Percentiles rank a stretch among this genome's conserved stretches.
Conservation (phyloP, 345 rosid genomes). For the Pistacia integerrima region DNA sequence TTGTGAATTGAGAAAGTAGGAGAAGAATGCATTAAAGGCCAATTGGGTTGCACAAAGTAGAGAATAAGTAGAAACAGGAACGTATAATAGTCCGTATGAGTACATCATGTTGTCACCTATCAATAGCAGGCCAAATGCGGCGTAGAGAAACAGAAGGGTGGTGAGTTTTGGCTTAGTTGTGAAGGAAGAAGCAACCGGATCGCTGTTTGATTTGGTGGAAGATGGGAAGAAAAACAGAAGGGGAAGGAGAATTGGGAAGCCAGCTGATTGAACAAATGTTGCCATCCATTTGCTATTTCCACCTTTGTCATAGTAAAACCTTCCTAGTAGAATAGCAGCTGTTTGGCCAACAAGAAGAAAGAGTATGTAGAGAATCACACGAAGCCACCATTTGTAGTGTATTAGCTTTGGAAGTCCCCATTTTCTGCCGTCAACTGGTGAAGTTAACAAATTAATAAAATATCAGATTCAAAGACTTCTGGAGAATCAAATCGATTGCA, state of each 20-base stretch:
- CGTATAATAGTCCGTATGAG: conserved; percentile 54
- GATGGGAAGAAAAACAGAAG: conserved; percentile 35
- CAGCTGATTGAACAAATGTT: conserved; percentile 61
- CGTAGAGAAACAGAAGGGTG: conserved; percentile 33
- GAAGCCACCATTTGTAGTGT: conserved; percentile 50
- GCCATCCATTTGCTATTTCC: conserved; percentile 73
- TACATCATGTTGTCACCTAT: conserved; percentile 56
- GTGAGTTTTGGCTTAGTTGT: conserved; percentile 21
- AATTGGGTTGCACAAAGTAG: conserved; percentile 54
- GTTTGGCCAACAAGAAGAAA: conserved; percentile 53
- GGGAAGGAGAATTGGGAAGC: conserved; percentile 54
- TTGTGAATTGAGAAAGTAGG: conserved; percentile 54
- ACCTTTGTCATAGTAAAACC: conserved; percentile 58
- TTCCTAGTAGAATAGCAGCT: conserved; percentile 47
- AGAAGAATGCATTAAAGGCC: conserved; percentile 56
- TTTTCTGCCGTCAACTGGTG: conserved; percentile 21
- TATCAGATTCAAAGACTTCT: background rate
- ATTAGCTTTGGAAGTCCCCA: conserved; percentile 22
- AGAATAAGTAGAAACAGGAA: conserved; percentile 63
- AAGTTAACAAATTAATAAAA: background rate
- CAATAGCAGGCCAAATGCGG: conserved; percentile 41
- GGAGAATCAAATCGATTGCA: background rate
- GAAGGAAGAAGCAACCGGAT: background rate
- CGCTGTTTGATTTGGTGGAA: conserved; percentile 9
- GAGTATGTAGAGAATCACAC: conserved; percentile 34